A percentile compares a stretch with the other conserved stretches of the same genome.
phyloP scores from a whole-genome alignment of 169 alveolate genomes.

The Plasmodium yoelii region DNA sequence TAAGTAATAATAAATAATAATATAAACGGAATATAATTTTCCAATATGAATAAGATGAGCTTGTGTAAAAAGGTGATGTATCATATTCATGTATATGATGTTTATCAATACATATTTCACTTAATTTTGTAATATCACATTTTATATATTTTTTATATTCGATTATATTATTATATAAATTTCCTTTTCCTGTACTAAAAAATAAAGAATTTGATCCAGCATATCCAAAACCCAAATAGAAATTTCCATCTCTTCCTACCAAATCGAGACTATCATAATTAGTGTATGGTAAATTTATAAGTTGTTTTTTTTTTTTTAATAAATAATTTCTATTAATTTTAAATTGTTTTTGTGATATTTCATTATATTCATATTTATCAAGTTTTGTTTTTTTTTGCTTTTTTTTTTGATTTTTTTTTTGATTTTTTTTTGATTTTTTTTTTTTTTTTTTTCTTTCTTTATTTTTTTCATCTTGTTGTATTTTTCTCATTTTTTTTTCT shows the following conservation, averaged over 20 bases:
- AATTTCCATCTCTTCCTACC: slow-evolving; percentile 90
- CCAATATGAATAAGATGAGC: slow-evolving; percentile 68
- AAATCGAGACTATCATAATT: slow-evolving; percentile 87
- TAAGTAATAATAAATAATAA: slow-evolving; percentile 27
- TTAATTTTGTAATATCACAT: slow-evolving; percentile 47
- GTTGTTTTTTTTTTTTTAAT: slow-evolving; percentile 52
- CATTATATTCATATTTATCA: background rate
- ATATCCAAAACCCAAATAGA: slow-evolving; percentile 88
- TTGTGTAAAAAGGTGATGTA: slow-evolving; percentile 61
- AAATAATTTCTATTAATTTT: slow-evolving; percentile 73
- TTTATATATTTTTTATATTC: slow-evolving; percentile 54
- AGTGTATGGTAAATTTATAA: slow-evolving; percentile 79
- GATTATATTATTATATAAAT: slow-evolving; percentile 81
- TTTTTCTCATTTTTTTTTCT: background rate
- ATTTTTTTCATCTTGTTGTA: background rate
- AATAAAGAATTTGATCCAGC: slow-evolving; percentile 80
- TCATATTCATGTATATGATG: slow-evolving; percentile 57
- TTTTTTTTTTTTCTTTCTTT: background rate
- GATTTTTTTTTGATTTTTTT: background rate
- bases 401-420: slow-evolving; percentile 8
- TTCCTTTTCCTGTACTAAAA: slow-evolving; percentile 86
- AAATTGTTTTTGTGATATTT: slow-evolving; percentile 16
- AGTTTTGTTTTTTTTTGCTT: background rate
- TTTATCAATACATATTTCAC: slow-evolving; percentile 74
- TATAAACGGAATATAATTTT: slow-evolving; percentile 46